Conservation (phyloP, 2,329 filamentous ascomycete species). For the Fusarium gaditjirri region DNA sequence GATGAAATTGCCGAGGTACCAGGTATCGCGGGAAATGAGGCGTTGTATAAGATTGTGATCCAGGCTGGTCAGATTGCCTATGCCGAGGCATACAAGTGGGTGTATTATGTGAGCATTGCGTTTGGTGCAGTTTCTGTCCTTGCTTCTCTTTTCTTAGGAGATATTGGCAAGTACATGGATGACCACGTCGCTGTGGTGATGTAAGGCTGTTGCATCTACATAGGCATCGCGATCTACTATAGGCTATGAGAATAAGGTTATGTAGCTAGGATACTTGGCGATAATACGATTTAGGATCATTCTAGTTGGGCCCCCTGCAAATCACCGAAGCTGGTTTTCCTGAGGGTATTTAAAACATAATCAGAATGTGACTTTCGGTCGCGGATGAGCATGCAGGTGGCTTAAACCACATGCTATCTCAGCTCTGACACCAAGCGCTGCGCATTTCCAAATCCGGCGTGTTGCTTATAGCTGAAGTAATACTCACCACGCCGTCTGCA, state of each 20-base stretch:
- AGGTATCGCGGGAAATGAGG: not conserved
- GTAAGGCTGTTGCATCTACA: not conserved
- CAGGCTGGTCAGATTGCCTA: not conserved
- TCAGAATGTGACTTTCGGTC: no score
- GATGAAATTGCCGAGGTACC: not conserved
- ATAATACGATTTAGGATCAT: not conserved
- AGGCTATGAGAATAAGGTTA: not conserved
- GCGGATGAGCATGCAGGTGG: not conserved
- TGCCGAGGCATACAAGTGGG: slow-evolving; percentile 3
- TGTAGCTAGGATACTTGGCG: not conserved
- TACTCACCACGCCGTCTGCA: not conserved
- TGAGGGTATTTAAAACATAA: not conserved
- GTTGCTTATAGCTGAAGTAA: not conserved
- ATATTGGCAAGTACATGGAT: not conserved
- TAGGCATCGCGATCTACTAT: not conserved
- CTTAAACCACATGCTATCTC: not conserved
- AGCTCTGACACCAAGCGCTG: not conserved
- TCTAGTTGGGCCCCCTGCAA: no score
- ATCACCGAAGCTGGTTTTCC: no score
- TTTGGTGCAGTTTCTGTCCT: not conserved
- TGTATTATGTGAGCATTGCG: not conserved
- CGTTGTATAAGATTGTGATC: not conserved
- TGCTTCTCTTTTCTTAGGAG: not conserved
- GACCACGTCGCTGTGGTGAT: not conserved
- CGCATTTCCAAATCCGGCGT: not conserved